phyloP scores from a whole-genome alignment of 805 yeast species.

The Hanseniaspora thailandica region DNA sequence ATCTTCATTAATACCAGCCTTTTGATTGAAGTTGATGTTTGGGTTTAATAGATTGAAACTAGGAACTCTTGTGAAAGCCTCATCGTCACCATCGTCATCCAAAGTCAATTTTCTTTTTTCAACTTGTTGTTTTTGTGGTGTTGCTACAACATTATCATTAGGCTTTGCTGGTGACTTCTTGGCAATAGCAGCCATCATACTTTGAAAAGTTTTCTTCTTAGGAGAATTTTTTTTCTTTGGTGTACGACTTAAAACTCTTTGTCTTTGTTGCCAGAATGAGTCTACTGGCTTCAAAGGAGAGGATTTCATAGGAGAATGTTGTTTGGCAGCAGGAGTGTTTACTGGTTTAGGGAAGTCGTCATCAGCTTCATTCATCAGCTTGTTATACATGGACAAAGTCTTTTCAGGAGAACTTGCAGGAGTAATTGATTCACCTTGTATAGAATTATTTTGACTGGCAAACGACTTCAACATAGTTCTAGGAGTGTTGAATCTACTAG shows the following conservation, averaged over 20 bases:
- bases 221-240: background rate
- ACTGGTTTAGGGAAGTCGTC: background rate
- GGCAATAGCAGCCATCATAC: background rate
- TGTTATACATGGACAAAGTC: background rate
- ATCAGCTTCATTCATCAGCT: background rate
- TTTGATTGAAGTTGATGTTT: background rate
- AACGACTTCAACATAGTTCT: constrained; percentile 1
- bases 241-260: background rate
- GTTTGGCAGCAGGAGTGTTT: background rate
- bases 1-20: background rate
- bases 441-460: background rate
- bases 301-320: background rate
- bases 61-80: background rate
- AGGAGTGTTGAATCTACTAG: background rate
- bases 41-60: background rate
- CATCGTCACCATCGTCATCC: background rate
- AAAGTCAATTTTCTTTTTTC: constrained; percentile 6
- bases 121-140: background rate
- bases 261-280: background rate
- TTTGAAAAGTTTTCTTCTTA: background rate
- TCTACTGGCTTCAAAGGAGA: background rate
- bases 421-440: background rate
- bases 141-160: background rate
- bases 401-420: background rate
- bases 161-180: background rate